Evolutionary conservation across 768 basidiomycete species (phyloP), one percentile per base, ranked within the genome.

Genomic region (Postia placenta): DNA sequence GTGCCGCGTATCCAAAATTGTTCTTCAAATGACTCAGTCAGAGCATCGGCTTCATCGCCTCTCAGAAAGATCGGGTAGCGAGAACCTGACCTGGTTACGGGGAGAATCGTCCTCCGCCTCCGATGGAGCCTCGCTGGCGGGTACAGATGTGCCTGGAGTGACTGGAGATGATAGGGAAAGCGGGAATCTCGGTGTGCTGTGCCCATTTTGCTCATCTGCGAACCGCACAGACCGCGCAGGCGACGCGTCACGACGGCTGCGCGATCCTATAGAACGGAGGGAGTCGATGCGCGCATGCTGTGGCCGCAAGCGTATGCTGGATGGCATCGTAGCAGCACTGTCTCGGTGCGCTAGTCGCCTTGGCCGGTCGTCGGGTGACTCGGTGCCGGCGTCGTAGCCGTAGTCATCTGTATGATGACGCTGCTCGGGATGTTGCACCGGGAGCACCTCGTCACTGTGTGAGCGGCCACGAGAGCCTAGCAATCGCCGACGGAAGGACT

Each of bases 141-240:
- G 41, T 33, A 46, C 27, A n/a, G n/a, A n/a, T n/a, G n/a, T n/a
- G n/a, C n/a, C n/a, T 15, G 42, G 38, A 26, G 58, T 54, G 47
- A 51, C 26, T 41, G 60, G 58, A 40, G 56, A 51, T 17, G 54
- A 44, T 27, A 56, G 52, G 38, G 59, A 48, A 26, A 54, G 42
- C 9, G 59, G 44, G 23, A 59, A 24, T 17, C 55, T 51, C 22
- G 59, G 54, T 11, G 61, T 53, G 24, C 36, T 26, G 25, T 39
- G 4, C 20, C 57, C 53, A 12, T 55, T 54, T 5, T 27, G 48
- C 45, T 67, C 62, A 45, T 76, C 74, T 33, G 67, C 73, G 55
- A 74, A 77, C 28, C 72, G 69, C 46, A 76, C 67, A 11, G 74
- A 77, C n/a, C 74, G 72, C 7, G 69, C 53, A 1, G 74, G 74